A percentile compares a stretch with the other conserved stretches of the same genome.
Conservation (phyloP, 2,329 filamentous ascomycete species). For the Hypocrella siamensis region DNA sequence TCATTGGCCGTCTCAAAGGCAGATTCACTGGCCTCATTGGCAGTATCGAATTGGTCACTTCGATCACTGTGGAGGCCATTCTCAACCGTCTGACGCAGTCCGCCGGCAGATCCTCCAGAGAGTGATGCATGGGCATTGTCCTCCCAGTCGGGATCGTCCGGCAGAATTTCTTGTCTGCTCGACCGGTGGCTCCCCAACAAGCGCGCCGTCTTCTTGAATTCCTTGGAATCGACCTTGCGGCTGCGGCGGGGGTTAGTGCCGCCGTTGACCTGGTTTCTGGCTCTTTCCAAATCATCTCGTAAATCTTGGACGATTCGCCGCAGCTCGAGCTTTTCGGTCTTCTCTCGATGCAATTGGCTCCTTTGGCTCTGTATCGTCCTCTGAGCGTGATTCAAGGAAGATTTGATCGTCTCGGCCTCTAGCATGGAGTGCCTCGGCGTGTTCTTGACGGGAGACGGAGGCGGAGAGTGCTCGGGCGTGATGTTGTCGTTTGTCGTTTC, state of each 20-base stretch:
- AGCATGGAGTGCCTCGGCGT: conserved; percentile 82
- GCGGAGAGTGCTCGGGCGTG: conserved; percentile 81
- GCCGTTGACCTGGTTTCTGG: conserved; percentile 35
- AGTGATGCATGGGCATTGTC: conserved; percentile 40
- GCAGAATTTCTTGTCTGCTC: conserved; percentile 61
- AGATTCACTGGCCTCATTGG: conserved; percentile 57
- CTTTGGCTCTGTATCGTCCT: conserved; percentile 93
- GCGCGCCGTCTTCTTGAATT: conserved; percentile 64
- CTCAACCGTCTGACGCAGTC: conserved; percentile 5
- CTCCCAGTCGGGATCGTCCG: conserved; percentile 81
- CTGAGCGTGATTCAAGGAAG: conserved; percentile 85
- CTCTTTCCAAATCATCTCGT: conserved; percentile 73
- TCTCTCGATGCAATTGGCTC: conserved; percentile 89
- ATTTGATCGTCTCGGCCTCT: conserved; percentile 92
- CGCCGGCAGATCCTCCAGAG: conserved; percentile 9
- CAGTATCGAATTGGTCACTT: conserved; percentile 63
- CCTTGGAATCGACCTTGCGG: conserved; percentile 46
- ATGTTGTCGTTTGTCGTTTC: conserved; percentile 51
- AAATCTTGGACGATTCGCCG: conserved; percentile 91
- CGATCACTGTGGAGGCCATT: conserved; percentile 24
- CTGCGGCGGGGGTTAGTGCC: conserved; percentile 39
- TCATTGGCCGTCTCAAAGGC: conserved; percentile 61
- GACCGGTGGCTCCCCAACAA: conserved; percentile 64
- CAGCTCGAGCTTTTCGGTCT: conserved; percentile 94
- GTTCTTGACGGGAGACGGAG: conserved; percentile 76